These are phyloP conservation scores for Globisporangium carolinianum DNA, from an alignment of 352 stramenopile species.

Conservation along the genomic window DNA sequence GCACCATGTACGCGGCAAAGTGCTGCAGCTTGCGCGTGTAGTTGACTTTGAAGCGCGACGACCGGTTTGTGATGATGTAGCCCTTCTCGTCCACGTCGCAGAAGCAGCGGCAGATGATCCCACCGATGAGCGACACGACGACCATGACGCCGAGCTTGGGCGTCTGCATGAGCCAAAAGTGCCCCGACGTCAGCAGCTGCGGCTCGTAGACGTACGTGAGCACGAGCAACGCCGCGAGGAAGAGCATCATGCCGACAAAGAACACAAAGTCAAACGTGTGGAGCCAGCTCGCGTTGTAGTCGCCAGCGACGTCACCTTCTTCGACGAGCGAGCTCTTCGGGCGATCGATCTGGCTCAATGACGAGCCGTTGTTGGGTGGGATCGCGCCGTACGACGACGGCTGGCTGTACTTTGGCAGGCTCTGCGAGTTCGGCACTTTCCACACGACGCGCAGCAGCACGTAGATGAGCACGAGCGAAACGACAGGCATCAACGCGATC, in stretches of 20 bases:
- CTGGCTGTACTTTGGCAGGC: constrained; percentile 29
- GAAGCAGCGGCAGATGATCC: constrained; percentile 67
- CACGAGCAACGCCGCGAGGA: constrained; percentile 29
- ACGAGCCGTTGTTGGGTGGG: constrained; percentile 19
- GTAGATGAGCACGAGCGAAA: constrained; percentile 47
- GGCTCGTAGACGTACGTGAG: constrained; percentile 44
- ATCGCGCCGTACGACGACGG: constrained; percentile 31
- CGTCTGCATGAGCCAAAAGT: constrained; percentile 43
- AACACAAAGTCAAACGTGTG: constrained; percentile 56
- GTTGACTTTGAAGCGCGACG: constrained; percentile 84
- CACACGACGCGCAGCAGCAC: constrained; percentile 61
- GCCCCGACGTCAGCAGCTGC: constrained; percentile 24
- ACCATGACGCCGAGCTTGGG: constrained; percentile 53
- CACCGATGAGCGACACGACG: constrained; percentile 48
- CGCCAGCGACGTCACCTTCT: constrained; percentile 46
- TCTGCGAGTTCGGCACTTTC: constrained; percentile 30
- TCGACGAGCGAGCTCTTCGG: constrained; percentile 40
- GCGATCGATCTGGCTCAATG: constrained; percentile 23
- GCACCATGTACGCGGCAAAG: constrained; percentile 78
- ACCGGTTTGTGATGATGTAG: constrained; percentile 84
- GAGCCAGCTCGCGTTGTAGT: constrained; percentile 47
- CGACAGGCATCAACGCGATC: constrained; percentile 34
- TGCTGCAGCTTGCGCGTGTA: constrained; percentile 85
- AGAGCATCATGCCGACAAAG: constrained; percentile 40
- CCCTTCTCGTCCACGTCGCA: constrained; percentile 73